Conservation (phyloP, 441 rosid genomes). For the Gossypium schwendimanii region DNA sequence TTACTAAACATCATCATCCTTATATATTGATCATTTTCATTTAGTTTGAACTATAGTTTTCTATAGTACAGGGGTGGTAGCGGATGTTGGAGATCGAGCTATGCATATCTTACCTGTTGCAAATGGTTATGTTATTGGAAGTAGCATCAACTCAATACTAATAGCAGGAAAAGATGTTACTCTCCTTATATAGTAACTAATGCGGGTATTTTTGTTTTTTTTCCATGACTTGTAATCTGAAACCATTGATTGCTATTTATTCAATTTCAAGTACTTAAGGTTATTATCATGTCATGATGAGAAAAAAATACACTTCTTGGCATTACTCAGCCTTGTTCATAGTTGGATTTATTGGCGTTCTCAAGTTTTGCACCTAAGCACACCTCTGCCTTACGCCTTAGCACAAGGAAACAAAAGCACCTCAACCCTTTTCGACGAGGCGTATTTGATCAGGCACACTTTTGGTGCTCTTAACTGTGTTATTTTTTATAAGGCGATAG, state of each 20-base stretch:
- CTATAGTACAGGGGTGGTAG: constrained; percentile 29
- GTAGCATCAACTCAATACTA: constrained; percentile 45
- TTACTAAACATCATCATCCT: too few relatives aligned
- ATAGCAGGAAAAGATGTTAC: constrained; percentile 89
- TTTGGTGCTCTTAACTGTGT: too few relatives aligned
- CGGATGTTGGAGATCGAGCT: constrained; percentile 95
- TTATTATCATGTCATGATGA: not conserved
- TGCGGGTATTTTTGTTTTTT: constrained; percentile 52
- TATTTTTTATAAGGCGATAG: too few relatives aligned
- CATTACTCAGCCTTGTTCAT: too few relatives aligned
- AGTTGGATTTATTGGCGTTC: too few relatives aligned
- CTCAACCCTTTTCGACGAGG: too few relatives aligned
- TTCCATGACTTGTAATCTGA: not conserved
- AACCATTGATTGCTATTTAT: not conserved
- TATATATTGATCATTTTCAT: too few relatives aligned
- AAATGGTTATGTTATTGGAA: constrained; percentile 66
- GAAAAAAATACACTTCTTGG: not conserved
- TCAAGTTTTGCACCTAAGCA: too few relatives aligned
- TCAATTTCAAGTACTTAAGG: not conserved
- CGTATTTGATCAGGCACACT: too few relatives aligned
- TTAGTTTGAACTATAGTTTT: too few relatives aligned
- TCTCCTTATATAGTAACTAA: constrained; percentile 85
- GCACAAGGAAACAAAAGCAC: too few relatives aligned
- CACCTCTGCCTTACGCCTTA: too few relatives aligned
- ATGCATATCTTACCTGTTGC: constrained; percentile 93